Percentiles rank a stretch among this genome's conserved stretches.
These are phyloP conservation scores for Gentiana straminea DNA, from an alignment of 257 asterid species.

Conservation along the genomic window DNA sequence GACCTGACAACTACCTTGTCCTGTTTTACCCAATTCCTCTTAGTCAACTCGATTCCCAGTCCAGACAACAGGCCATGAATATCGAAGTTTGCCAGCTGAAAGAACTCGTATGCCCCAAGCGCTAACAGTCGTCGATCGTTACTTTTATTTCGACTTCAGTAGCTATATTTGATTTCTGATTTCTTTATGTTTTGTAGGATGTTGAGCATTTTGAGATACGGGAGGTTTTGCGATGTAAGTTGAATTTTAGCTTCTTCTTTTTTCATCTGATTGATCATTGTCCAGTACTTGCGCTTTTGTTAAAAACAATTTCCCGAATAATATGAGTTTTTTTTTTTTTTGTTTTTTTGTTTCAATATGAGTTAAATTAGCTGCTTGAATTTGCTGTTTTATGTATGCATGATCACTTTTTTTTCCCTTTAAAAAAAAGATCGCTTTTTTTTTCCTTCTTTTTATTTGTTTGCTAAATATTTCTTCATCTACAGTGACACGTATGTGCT, in stretches of 20 bases:
- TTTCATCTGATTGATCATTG: no score
- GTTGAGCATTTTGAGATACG: slow-evolving; percentile 91
- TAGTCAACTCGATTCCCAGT: slow-evolving; percentile 1
- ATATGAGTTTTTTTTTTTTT: no score
- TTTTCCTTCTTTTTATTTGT: background rate
- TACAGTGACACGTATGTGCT: no score
- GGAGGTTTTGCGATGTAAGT: slow-evolving; percentile 90
- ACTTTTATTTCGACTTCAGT: background rate
- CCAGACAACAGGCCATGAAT: slow-evolving; percentile 33
- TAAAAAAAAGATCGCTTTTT: background rate
- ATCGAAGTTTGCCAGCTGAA: slow-evolving; percentile 85
- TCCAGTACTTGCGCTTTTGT: no score
- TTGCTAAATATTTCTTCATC: no score
- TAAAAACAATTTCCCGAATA: no score
- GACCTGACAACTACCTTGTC: background rate
- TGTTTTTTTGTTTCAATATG: no score
- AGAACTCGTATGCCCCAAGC: slow-evolving; percentile 54
- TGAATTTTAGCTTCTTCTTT: slow-evolving; percentile 3
- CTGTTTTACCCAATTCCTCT: background rate
- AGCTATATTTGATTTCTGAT: background rate
- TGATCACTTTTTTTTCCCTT: no score
- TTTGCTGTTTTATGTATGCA: background rate
- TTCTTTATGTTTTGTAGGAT: slow-evolving; percentile 34
- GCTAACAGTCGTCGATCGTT: background rate
- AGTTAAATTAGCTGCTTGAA: background rate